Conservation (phyloP, 1,284 basidiomycete species). For the Puccinia sorghi region DNA sequence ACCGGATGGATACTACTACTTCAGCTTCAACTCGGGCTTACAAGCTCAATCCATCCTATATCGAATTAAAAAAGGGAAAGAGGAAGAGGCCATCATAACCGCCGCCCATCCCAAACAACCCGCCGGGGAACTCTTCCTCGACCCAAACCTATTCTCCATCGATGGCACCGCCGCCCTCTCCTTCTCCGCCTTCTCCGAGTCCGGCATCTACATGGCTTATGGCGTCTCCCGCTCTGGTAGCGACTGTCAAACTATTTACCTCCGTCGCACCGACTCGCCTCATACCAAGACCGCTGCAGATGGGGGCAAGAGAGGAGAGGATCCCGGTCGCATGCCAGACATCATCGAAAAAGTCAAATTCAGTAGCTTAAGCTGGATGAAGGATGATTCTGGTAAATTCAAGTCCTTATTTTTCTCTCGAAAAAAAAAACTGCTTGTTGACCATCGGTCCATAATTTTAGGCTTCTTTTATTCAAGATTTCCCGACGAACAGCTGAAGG, state of each 20-base stretch:
- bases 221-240: constrained; percentile 65
- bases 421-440: background rate
- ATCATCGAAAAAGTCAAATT: constrained; percentile 75
- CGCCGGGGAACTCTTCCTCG: constrained; percentile 72
- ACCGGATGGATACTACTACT: constrained; percentile 71
- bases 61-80: constrained; percentile 63
- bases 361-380: constrained; percentile 70
- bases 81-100: constrained; percentile 63
- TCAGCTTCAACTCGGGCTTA: constrained; percentile 55
- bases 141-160: constrained; percentile 70
- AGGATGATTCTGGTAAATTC: constrained; percentile 65
- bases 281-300: constrained; percentile 61
- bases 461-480: constrained; percentile 46
- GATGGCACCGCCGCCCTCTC: constrained; percentile 73
- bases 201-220: constrained; percentile 73
- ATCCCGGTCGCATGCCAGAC: constrained; percentile 66
- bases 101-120: constrained; percentile 58
- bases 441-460: background rate
- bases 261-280: constrained; percentile 67
- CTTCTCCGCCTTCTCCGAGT: constrained; percentile 66
- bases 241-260: constrained; percentile 67
- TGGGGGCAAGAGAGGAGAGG: constrained; percentile 60
- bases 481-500: constrained; percentile 25
- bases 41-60: constrained; percentile 64
- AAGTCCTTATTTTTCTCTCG: background rate